Evolutionary conservation across 2,329 filamentous ascomycete species (phyloP), one percentile per base, ranked within the genome.

Genomic region (Tothia fuscella): DNA sequence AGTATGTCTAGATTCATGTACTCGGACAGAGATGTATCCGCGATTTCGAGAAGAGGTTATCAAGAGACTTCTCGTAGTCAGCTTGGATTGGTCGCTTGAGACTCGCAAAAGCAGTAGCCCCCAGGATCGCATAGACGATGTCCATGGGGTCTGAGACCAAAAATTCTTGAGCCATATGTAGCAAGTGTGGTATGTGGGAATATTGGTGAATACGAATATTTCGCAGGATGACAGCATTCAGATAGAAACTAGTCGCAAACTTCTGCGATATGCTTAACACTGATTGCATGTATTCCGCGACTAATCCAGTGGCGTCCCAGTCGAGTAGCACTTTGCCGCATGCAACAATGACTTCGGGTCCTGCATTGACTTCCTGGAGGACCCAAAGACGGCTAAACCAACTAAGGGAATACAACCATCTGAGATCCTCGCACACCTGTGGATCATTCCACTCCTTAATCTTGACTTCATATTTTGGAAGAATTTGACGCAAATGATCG

Each of bases 361-460:
- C 9, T 7, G 31, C n/a, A 34, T 14, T 19, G 31, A 34, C 31
- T 19, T 34, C 31, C 31, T 34, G 31, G 17, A 34, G 20, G 7
- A 34, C 31, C 35, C 35, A 38, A 10, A 38, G 35, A 6, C 35
- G 14, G 26, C 19, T 21, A 20, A 38, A 38, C n/a, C n/a, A n/a
- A n/a, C n/a, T n/a, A n/a, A n/a, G n/a, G n/a, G n/a, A n/a, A 20
- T 21, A 38, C 19, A 38, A 22, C 35, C 16, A 21, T 22, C 26
- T 19, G 19, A 38, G 10, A 9, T 14, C 35, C 16, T 38, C 10
- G 16, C 35, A 38, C 12, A 9, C 10, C 20, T 38, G 10, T 24
- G 19, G 12, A n/a, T n/a, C n/a, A n/a, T n/a, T n/a, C n/a, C n/a
- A n/a, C n/a, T n/a, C n/a, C n/a, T n/a, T n/a, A n/a, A n/a, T n/a